A percentile compares a stretch with the other conserved stretches of the same genome.
Conservation (phyloP, 495 filamentous ascomycete genomes). For the Penicillium cosmopolitanum region DNA sequence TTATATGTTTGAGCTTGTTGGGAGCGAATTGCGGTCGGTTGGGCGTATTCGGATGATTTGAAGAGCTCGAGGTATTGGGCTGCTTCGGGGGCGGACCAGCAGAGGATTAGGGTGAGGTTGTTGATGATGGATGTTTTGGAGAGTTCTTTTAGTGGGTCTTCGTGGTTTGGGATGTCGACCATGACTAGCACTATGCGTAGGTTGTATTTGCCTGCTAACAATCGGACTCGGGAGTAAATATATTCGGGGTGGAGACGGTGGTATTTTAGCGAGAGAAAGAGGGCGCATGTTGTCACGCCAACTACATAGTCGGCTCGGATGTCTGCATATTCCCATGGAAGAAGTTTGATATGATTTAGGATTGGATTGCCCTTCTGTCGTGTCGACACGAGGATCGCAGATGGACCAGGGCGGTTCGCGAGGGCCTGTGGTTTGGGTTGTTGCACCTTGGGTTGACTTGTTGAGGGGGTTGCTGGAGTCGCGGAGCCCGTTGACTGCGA, state of each 20-base stretch:
- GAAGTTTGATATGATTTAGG: conserved; percentile 73
- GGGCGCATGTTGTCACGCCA: conserved; percentile 82
- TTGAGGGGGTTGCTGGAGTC: conserved; percentile 8
- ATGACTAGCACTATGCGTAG: conserved; percentile 84
- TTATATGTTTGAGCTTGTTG: conserved; percentile 80
- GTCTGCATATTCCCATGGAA: conserved; percentile 97
- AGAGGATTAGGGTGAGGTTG: conserved; percentile 86
- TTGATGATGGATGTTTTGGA: conserved; percentile 90
- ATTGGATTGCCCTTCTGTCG: conserved; percentile 96
- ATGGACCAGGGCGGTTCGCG: conserved; percentile 66
- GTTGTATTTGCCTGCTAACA: conserved; percentile 77
- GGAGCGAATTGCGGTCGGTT: conserved; percentile 77
- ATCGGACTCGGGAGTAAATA: conserved; percentile 88
- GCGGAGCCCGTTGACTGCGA: conserved; percentile 46
- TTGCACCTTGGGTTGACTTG: conserved; percentile 60
- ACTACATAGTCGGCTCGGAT: conserved; percentile 92
- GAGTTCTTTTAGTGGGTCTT: conserved; percentile 78
- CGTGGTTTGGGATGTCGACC: conserved; percentile 90
- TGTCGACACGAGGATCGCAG: conserved; percentile 80
- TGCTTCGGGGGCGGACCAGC: conserved; percentile 92
- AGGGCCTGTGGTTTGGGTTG: conserved; percentile 89
- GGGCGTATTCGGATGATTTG: conserved; percentile 88
- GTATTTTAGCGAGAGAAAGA: conserved; percentile 96
- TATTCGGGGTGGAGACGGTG: conserved; percentile 97
- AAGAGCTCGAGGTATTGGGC: conserved; percentile 91